These are phyloP conservation scores for Metschnikowia peoriensis DNA, from an alignment of 805 yeast species.

Conservation along the genomic window DNA sequence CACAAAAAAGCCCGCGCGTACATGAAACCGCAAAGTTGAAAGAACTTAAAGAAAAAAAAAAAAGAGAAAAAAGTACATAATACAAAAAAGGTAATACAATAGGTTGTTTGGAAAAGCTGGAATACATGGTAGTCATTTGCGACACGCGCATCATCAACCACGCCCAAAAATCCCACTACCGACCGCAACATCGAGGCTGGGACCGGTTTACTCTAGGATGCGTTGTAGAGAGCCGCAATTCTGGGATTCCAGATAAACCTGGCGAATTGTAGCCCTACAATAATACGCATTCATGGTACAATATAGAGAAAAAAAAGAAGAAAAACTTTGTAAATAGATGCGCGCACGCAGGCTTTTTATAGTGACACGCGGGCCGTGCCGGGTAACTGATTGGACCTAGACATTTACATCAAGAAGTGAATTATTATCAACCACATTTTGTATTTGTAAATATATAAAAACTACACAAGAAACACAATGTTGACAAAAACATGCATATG, in stretches of 20 bases:
- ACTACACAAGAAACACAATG: background rate
- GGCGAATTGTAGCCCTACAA: slow-evolving; percentile 45
- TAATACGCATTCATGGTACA: slow-evolving; percentile 49
- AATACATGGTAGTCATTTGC: slow-evolving; percentile 34
- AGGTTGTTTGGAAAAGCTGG: slow-evolving; percentile 42
- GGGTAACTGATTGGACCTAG: slow-evolving; percentile 21
- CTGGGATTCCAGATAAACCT: slow-evolving; percentile 26
- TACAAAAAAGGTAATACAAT: background rate
- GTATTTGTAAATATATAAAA: no score
- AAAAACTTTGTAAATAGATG: background rate
- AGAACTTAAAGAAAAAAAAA: background rate
- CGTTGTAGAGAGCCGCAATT: slow-evolving; percentile 50
- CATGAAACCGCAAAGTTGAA: background rate
- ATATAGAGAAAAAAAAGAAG: slow-evolving; percentile 26
- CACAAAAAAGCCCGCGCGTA: background rate
- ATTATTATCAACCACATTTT: background rate
- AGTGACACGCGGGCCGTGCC: slow-evolving; percentile 14
- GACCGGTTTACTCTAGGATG: slow-evolving; percentile 46
- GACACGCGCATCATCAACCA: slow-evolving; percentile 22
- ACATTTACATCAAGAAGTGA: background rate
- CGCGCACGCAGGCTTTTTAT: slow-evolving; percentile 11
- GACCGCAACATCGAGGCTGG: slow-evolving; percentile 23
- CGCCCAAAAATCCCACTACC: slow-evolving; percentile 45
- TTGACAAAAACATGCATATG: background rate
- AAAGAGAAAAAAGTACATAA: background rate